phyloP scores from a whole-genome alignment of 768 basidiomycete genomes.

The Kwoniella sp. region DNA sequence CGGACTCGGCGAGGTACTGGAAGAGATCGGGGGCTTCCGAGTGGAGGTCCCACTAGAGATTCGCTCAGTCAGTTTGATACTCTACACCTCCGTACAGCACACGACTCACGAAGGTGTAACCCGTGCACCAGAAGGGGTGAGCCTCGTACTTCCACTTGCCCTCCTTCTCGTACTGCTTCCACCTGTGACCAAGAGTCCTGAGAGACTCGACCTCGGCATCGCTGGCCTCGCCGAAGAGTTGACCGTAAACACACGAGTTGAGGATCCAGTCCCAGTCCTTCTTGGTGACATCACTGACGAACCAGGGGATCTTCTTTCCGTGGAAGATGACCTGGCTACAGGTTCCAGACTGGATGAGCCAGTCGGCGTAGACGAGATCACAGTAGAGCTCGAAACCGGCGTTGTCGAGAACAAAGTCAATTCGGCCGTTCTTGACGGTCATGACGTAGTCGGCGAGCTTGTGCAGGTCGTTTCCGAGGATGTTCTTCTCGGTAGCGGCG shows the following conservation, averaged over 20 bases:
- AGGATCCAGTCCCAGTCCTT: slow-evolving; percentile 84
- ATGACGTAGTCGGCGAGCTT: slow-evolving; percentile 59
- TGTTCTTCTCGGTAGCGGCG: slow-evolving; percentile 93
- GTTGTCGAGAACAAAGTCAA: slow-evolving; percentile 61
- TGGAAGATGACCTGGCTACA: slow-evolving; percentile 85
- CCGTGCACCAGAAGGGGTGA: slow-evolving; percentile 62
- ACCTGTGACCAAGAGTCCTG: slow-evolving; percentile 70
- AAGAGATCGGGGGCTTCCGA: slow-evolving; percentile 59
- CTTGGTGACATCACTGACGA: slow-evolving; percentile 75
- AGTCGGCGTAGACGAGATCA: slow-evolving; percentile 64
- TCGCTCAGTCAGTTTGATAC: too few relatives aligned
- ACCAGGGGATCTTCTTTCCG: slow-evolving; percentile 93
- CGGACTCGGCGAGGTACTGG: slow-evolving; percentile 80
- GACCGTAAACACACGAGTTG: slow-evolving; percentile 57
- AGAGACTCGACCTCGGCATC: slow-evolving; percentile 78
- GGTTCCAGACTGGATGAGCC: slow-evolving; percentile 82
- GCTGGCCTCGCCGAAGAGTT: slow-evolving; percentile 77
- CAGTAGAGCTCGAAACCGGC: slow-evolving; percentile 74
- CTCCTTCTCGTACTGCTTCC: slow-evolving; percentile 93
- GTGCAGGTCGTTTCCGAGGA: slow-evolving; percentile 75
- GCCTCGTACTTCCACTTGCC: slow-evolving; percentile 87
- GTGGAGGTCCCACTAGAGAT: slow-evolving; percentile 43
- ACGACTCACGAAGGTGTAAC: slow-evolving; percentile 67
- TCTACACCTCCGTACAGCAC: too few relatives aligned
- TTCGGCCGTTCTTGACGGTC: slow-evolving; percentile 60